Evolutionary conservation across 768 basidiomycete genomes (phyloP), one percentile per base, ranked within the genome.

Genomic region (Tulasnella calospora): DNA sequence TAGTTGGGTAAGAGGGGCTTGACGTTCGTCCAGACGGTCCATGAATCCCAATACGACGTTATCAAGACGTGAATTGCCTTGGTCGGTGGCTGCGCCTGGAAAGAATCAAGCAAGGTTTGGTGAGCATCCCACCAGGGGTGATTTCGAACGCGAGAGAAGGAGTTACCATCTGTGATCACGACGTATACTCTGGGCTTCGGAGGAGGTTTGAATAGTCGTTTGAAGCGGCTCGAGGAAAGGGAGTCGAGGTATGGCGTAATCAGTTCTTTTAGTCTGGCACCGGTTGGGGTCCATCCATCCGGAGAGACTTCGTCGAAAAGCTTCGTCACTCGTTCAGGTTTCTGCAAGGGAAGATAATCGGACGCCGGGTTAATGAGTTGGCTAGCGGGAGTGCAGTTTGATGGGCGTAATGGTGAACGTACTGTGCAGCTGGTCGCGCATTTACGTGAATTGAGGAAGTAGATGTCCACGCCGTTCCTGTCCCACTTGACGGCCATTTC

Each of bases 391-490:
- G 3, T 67, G 33, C 57, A 21, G 9, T 21, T 61, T 5, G 23
- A n/a, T 13, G n/a, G 33, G 30, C 13, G 30, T 13, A 67, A 33
- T 67, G 0, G 61, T 5, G 27, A 35, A 67, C 61, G 19, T 67
- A 67, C 61, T 17, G 61, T 67, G 33, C 61, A 67, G 61, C 61
- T 13, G 3, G 30, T 67, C 61, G 33, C 61, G 61, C 30, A 27
- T 33, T 67, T 67, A 67, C 30, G 61, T 67, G 61, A 67, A 79
- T 91, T 91, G 74, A 92, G 81, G 83, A 92, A 92, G 80, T 88
- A 83, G 6, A 92, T 85, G 79, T 92, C 91, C 55, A 92, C 87
- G 3, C 91, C 91, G 77, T 90, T 87, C 6, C 79, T 81, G 80
- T 90, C 90, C 74, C 91, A 90, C 61, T 82, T 79, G 1, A 85